Base-by-base conservation (phyloP, 352 stramenopile species). In the Pythium brassicae region DNA sequence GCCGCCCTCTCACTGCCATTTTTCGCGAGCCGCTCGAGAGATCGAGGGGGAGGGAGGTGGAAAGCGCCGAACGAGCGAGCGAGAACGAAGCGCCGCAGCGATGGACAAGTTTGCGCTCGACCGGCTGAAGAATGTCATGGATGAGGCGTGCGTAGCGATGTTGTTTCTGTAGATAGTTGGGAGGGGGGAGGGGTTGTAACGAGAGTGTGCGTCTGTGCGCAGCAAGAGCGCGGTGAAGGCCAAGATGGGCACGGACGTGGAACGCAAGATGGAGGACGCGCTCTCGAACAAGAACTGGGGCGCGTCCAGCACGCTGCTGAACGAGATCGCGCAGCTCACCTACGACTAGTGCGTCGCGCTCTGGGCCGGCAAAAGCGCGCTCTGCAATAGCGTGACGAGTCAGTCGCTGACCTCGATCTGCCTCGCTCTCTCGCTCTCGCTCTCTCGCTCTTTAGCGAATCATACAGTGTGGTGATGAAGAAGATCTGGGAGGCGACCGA, bases 231-330 rank as follows among this genome's bases (percentile, higher is more conserved):
- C 69, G 27, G 85, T 95, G 47, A 93, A 92, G 65, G 83, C 85
- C 63, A 89, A 89, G 59, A 87, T 95, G 57, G 85, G 85, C 50
- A 91, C 81, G 23, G 86, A 96, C 44, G 82, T 93, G 37, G 87
- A 95, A 64, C 72, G 77, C 51, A 94, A 96, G 66, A 89, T 95
- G 63, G 86, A 94, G 68, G 84, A 99, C 65, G 96, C 97, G 26
- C 82, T 99, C 27, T 99, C 96, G 22, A 98, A 99, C 70, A 99
- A 99, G 82, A 99, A 99, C 72, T 99, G 97, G 97, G 97, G 97
- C 27, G 90, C 96, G 12, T 99, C 96, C 29, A 98, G 89, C 68
- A 99, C 96, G 53, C 68, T 98, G 20, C 84, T 99, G 70, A 99
- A 99, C 74, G 94, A 99, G 65, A 98, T 99, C 64, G 86, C 97